Percentiles rank a stretch among this genome's conserved stretches.
Conservation (phyloP, 1,139 yeast genomes). For the Zygoascus sp. region DNA sequence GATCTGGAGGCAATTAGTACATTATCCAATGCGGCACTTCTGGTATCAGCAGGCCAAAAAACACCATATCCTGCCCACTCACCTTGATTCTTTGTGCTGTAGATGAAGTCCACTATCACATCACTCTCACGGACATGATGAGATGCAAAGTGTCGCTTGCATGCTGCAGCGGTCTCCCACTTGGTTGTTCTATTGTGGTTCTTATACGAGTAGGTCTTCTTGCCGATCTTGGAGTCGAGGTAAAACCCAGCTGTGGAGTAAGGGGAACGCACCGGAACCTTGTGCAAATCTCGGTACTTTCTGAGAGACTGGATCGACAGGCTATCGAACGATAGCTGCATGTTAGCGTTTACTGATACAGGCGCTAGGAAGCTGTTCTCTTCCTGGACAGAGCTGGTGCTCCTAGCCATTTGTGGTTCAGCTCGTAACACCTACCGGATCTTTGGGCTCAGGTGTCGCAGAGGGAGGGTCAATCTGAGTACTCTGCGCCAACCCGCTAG, state of each 20-base stretch:
- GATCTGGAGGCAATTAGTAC: slow-evolving; percentile 20
- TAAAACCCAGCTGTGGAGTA: slow-evolving; percentile 57
- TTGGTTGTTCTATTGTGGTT: slow-evolving; percentile 46
- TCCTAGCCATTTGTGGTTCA: not conserved
- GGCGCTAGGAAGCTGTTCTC: too few relatives aligned
- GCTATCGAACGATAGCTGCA: slow-evolving; percentile 49
- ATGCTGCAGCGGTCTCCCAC: slow-evolving; percentile 50
- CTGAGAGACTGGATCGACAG: slow-evolving; percentile 53
- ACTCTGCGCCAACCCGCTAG: slow-evolving; percentile 8
- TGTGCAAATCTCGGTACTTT: slow-evolving; percentile 53
- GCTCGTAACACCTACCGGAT: slow-evolving; percentile 7
- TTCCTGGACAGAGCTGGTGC: too few relatives aligned
- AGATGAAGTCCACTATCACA: slow-evolving; percentile 70
- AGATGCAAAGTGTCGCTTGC: slow-evolving; percentile 58
- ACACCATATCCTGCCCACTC: slow-evolving; percentile 25
- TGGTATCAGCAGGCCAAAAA: too few relatives aligned
- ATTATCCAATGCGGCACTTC: too few relatives aligned
- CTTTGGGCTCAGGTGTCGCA: slow-evolving; percentile 11
- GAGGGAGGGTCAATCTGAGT: slow-evolving; percentile 3
- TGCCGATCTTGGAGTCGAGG: slow-evolving; percentile 59
- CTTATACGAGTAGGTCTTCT: slow-evolving; percentile 50
- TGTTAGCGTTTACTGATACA: not conserved
- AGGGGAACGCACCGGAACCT: slow-evolving; percentile 45
- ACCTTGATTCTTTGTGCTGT: slow-evolving; percentile 65
- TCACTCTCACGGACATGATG: slow-evolving; percentile 72